Evolutionary conservation across 345 rosid species (phyloP).

Genomic region (Ceriops tagal): DNA sequence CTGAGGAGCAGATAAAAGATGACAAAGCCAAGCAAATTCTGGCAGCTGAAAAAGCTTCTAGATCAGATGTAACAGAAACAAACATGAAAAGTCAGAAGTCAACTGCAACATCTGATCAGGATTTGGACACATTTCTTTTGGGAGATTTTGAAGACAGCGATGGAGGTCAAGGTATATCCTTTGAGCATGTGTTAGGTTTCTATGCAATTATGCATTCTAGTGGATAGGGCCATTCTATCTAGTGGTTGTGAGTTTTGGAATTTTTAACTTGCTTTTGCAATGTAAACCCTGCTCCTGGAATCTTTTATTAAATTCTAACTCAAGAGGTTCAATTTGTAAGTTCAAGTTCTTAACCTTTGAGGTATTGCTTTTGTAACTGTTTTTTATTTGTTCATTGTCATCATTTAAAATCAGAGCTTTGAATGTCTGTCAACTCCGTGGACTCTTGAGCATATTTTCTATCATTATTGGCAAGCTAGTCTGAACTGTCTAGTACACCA

Average conservation of each 20-base stretch:
- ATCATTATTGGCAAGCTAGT: too few relatives aligned
- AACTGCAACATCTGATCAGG: conserved; percentile 68
- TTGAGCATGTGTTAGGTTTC: not conserved
- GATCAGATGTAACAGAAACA: conserved; percentile 38
- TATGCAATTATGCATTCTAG: not conserved
- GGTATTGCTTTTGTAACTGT: too few relatives aligned
- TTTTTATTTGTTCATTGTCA: too few relatives aligned
- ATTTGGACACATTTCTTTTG: conserved; percentile 77
- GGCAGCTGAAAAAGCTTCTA: conserved; percentile 29
- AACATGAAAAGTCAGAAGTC: conserved; percentile 46
- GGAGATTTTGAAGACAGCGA: conserved; percentile 92
- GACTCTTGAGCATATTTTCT: too few relatives aligned
- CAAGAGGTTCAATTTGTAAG: too few relatives aligned
- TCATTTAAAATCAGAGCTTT: too few relatives aligned
- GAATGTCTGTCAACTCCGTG: too few relatives aligned
- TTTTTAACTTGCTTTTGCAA: not conserved
- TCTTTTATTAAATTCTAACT: too few relatives aligned
- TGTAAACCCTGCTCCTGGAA: too few relatives aligned
- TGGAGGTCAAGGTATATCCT: conserved; percentile 60
- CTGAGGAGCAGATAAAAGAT: conserved; percentile 46
- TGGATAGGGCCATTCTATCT: not conserved
- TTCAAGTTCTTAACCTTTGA: too few relatives aligned
- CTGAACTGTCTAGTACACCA: too few relatives aligned
- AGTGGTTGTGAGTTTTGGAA: not conserved
- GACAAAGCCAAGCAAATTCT: conserved; percentile 45